These are phyloP conservation scores for Aquilaria yunnanensis DNA, from an alignment of 345 rosid genomes.

Conservation along the genomic window DNA sequence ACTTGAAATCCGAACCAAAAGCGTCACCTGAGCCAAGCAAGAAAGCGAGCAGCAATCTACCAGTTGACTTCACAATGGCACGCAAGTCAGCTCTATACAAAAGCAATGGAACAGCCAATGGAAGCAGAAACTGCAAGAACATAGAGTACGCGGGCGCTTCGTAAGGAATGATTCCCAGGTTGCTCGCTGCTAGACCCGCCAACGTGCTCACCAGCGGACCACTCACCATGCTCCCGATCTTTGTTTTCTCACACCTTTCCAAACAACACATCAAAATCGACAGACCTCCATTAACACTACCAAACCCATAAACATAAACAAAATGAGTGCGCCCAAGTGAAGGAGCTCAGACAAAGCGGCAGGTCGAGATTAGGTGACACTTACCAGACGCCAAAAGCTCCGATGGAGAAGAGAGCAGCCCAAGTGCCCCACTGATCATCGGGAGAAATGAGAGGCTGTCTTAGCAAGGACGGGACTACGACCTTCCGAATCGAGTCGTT, in stretches of 20 bases:
- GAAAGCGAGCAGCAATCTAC: slow-evolving; percentile 64
- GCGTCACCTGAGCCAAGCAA: slow-evolving; percentile 61
- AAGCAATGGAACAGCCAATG: slow-evolving; percentile 61
- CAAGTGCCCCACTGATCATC: slow-evolving; percentile 76
- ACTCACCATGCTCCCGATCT: slow-evolving; percentile 68
- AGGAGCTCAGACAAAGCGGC: background rate
- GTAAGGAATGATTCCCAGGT: slow-evolving; percentile 55
- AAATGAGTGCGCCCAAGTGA: background rate
- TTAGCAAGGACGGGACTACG: slow-evolving; percentile 30
- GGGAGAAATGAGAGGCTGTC: slow-evolving; percentile 53
- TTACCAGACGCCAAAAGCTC: slow-evolving; percentile 87
- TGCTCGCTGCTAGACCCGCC: slow-evolving; percentile 75
- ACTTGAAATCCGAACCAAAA: background rate
- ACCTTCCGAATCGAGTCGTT: slow-evolving; percentile 17
- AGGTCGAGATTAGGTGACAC: too few species aligned
- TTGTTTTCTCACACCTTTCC: slow-evolving; percentile 75
- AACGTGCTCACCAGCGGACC: slow-evolving; percentile 76
- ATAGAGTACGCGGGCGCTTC: slow-evolving; percentile 55
- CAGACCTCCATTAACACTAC: background rate
- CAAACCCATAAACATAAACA: background rate
- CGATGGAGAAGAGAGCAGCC: slow-evolving; percentile 73
- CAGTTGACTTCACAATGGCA: slow-evolving; percentile 53
- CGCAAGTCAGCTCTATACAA: slow-evolving; percentile 80
- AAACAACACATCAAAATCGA: background rate
- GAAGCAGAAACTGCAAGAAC: slow-evolving; percentile 63